Evolutionary conservation across 1,284 basidiomycete species (phyloP), one percentile per base, ranked within the genome.

Genomic region (Apiotrichum gracile): DNA sequence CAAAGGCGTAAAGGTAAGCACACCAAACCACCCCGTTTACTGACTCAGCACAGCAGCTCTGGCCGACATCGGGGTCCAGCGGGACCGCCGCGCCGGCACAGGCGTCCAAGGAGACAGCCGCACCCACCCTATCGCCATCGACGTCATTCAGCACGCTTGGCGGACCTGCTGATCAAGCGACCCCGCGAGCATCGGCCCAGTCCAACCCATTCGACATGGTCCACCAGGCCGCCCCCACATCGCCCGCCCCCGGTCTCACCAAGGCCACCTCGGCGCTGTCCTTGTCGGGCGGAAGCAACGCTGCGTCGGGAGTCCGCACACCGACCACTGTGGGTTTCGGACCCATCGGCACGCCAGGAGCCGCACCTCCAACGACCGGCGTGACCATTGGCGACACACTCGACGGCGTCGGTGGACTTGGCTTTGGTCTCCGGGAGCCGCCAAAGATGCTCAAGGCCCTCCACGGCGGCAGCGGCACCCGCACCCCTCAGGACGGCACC

Each of bases 191-290:
- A 13, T 77, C 66, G 52, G 72, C 77, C 49, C 78, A 79, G 55
- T 72, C 69, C 57, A 87, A 89, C 69, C 88, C 86, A 2, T 89
- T 91, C 66, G 87, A 89, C 61, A 48, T 55, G 60, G 41, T 31
- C 31, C 10, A 31, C 48, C 53, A 39, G 53, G 57, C 40, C 52
- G 51, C 17, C 40, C 57, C 46, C 51, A 61, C 25, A 61, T 41
- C 63, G 57, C 37, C 63, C 60, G 31, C 59, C 25, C 55, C 57
- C 40, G 52, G 47, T 35, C 49, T 79, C 31, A 72, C 79, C 44
- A 74, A 67, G 61, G 70, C 73, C 17, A 65, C 68, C 51, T 62
- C 64, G 14, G 64, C 51, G 48, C 68, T 71, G 33, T 62, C 67
- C 49, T 70, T 68, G 61, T 66, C 64, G 53, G 60, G 64, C 69